Percentiles rank a stretch among this genome's conserved stretches.
Evolutionary conservation across 2,329 filamentous ascomycete species (phyloP).

Genomic region (Aspergillus sp.): DNA sequence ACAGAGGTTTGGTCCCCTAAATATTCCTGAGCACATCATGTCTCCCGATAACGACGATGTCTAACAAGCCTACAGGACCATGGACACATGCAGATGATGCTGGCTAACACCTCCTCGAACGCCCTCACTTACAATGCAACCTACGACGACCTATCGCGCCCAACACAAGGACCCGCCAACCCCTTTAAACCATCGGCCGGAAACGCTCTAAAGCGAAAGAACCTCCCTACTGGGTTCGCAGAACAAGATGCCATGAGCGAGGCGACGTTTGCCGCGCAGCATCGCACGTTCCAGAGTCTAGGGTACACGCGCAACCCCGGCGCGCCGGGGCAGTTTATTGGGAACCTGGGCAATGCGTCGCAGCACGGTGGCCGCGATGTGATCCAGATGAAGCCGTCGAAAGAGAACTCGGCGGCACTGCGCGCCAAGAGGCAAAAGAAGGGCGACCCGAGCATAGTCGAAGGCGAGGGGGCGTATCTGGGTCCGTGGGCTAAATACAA

Average conservation of each 20-base stretch:
- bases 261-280: slow-evolving; percentile 77
- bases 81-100: slow-evolving; percentile 41
- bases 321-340: slow-evolving; percentile 33
- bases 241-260: slow-evolving; percentile 86
- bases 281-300: slow-evolving; percentile 67
- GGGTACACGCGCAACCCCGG: slow-evolving; percentile 45
- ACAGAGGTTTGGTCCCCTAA: slow-evolving; percentile 46
- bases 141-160: slow-evolving; percentile 61
- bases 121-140: slow-evolving; percentile 48
- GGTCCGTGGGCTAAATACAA: slow-evolving; percentile 90
- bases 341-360: slow-evolving; percentile 39
- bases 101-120: slow-evolving; percentile 43
- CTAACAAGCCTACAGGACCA: slow-evolving; percentile 39
- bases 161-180: slow-evolving; percentile 60
- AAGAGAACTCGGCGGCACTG: slow-evolving; percentile 60
- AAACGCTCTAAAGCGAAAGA: slow-evolving; percentile 62
- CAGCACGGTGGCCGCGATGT: slow-evolving; percentile 43
- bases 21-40: slow-evolving; percentile 1
- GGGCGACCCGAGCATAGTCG: slow-evolving; percentile 72
- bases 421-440: slow-evolving; percentile 73
- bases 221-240: slow-evolving; percentile 74
- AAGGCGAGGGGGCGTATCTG: slow-evolving; percentile 79
- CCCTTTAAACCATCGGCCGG: slow-evolving; percentile 58
- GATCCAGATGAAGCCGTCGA: slow-evolving; percentile 50
- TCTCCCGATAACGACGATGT: slow-evolving; percentile 14